phyloP scores from a whole-genome alignment of 2,329 filamentous ascomycete genomes.

The Arthroderma uncinatum region DNA sequence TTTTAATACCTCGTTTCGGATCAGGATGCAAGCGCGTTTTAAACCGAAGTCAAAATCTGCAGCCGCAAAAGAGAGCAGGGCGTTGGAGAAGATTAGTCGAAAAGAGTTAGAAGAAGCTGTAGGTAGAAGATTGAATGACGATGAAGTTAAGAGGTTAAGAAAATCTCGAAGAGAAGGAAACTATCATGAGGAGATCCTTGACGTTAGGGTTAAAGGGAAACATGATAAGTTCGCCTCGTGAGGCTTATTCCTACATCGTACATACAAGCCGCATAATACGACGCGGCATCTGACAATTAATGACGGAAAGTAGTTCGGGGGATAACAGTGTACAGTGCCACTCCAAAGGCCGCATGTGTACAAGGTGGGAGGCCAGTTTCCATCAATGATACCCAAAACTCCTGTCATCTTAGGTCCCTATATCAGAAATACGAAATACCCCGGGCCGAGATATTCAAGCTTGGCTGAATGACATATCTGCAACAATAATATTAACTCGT shows the following conservation, averaged over 20 bases:
- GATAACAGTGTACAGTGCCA: too few relatives aligned
- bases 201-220: constrained; percentile 83
- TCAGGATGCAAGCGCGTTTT: constrained; percentile 92
- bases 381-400: background rate
- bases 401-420: background rate
- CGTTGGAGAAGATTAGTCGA: constrained; percentile 71
- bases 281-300: background rate
- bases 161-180: constrained; percentile 73
- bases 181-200: constrained; percentile 75
- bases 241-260: background rate
- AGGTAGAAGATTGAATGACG: constrained; percentile 64
- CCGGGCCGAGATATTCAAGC: background rate
- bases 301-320: background rate
- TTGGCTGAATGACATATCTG: background rate
- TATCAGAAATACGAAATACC: background rate
- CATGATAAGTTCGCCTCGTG: constrained; percentile 63
- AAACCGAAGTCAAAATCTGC: constrained; percentile 60
- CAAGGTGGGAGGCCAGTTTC: background rate
- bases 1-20: constrained; percentile 61
- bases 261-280: background rate
- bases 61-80: constrained; percentile 71
- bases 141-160: constrained; percentile 76
- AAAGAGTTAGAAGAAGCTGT: constrained; percentile 74
- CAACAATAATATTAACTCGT: background rate
- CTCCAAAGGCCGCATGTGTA: background rate